Base-by-base conservation (phyloP, 208 protist genomes). In the Leishmania lainsoni region DNA sequence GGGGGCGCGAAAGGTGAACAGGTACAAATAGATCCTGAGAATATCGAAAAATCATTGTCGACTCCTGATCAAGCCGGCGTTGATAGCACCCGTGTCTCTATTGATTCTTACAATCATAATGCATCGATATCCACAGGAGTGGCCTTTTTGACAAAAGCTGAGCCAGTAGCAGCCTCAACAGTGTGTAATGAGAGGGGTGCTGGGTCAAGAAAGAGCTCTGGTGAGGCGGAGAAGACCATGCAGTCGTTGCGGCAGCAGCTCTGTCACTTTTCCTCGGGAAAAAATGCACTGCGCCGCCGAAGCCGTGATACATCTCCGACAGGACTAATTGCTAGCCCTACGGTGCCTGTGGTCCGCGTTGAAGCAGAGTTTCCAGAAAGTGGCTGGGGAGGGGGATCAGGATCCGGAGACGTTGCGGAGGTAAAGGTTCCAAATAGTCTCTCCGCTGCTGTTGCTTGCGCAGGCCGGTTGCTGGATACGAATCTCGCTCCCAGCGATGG, bases 331-430 rank as follows among this genome's bases (percentile, higher is more conserved):
- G 8, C 51, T 56, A 48, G 54, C 14, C 32, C 45, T 20, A 32
- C 56, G 26, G 0, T n/a, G 16, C 32, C 68, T 76, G 56, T 42
- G 51, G 32, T 17, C 17, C 3, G 76, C 35, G 14, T 39, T 39
- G 32, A 76, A 26, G 61, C 76, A 45, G 48, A 22, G 66, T 59
- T 45, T 1, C 26, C 70, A 12, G 70, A 51, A 0, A 69, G 39
- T 10, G 52, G 10, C 35, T 14, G 56, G 10, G 56, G 16, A 49
- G 8, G 32, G 17, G 26, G 39, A 29, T 45, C 52, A 20, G 32
- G 39, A 51, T 65, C 74, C 5, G 52, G 68, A 42, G 54, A 79
- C 22, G 65, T 58, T 65, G 75, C 65, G 10, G 81, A 80, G 16
- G 68, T 59, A 22, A 76, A 56, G 42, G 56, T 35, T 3, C 58